phyloP scores from a whole-genome alignment of 2,329 filamentous ascomycete species.

The Fusarium sp. region DNA sequence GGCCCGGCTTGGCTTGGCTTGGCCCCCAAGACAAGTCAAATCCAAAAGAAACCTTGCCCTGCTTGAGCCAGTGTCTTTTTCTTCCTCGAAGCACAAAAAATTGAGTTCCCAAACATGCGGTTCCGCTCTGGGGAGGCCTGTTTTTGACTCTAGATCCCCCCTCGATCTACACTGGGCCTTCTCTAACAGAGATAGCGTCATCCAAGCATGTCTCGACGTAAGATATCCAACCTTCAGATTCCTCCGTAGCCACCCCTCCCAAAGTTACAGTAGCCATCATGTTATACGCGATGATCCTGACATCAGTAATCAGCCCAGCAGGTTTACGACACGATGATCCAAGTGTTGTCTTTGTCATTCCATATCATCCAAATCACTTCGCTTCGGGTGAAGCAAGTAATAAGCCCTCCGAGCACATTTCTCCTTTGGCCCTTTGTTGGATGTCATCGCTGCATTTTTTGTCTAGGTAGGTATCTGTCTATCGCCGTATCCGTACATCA shows the following conservation, averaged over 20 bases:
- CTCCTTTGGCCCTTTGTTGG: not conserved
- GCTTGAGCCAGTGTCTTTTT: not conserved
- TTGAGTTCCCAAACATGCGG: constrained; percentile 27
- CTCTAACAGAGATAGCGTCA: constrained; percentile 41
- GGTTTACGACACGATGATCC: constrained; percentile 10
- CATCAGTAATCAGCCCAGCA: constrained; percentile 23
- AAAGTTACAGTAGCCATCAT: constrained; percentile 9
- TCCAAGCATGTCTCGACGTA: constrained; percentile 18
- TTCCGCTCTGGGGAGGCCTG: constrained; percentile 29
- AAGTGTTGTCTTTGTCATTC: constrained; percentile 32
- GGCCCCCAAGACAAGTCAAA: constrained; percentile 15
- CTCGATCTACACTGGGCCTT: constrained; percentile 11
- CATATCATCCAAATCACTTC: constrained; percentile 19
- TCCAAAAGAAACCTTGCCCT: constrained; percentile 12
- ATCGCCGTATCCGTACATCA: constrained; percentile 12
- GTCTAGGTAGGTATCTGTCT: constrained; percentile 28
- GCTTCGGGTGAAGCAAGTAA: constrained; percentile 1
- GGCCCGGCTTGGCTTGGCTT: constrained; percentile 1
- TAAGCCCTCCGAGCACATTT: constrained; percentile 19
- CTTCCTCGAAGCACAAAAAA: not conserved
- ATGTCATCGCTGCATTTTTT: constrained; percentile 25
- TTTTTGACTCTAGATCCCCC: constrained; percentile 15
- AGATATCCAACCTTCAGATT: constrained; percentile 14
- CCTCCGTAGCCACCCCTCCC: constrained; percentile 11
- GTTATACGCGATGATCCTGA: constrained; percentile 36